These are phyloP conservation scores for Clonostachys rhizophaga DNA, from an alignment of 2,329 filamentous ascomycete species.

Conservation along the genomic window DNA sequence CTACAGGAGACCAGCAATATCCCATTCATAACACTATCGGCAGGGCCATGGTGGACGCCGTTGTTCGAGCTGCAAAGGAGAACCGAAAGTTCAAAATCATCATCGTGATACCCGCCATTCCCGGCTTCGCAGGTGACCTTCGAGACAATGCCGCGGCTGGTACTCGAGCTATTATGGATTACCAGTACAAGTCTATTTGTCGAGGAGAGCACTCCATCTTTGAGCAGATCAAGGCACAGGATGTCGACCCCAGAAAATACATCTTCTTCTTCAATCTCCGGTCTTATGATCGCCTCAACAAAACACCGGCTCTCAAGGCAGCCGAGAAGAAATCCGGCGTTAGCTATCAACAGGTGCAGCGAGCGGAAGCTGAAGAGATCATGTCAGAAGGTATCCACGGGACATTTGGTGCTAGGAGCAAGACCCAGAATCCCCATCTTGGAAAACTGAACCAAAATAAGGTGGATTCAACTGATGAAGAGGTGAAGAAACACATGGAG, in stretches of 20 bases:
- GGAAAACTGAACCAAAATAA: conserved; percentile 28
- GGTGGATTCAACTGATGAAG: conserved; percentile 26
- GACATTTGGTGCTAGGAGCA: conserved; percentile 31
- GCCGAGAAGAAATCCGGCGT: conserved; percentile 80
- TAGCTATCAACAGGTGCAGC: conserved; percentile 80
- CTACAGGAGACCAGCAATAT: conserved; percentile 80
- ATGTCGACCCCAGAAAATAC: conserved; percentile 73
- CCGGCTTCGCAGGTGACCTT: conserved; percentile 90
- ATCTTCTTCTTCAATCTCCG: conserved; percentile 94
- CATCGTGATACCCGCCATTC: conserved; percentile 83
- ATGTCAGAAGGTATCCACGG: conserved; percentile 73
- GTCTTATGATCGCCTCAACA: conserved; percentile 88
- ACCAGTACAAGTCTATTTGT: conserved; percentile 94
- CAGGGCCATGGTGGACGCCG: conserved; percentile 83
- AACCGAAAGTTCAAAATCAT: conserved; percentile 87
- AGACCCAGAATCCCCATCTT: conserved; percentile 44
- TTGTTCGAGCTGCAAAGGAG: conserved; percentile 75
- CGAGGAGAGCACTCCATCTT: conserved; percentile 90
- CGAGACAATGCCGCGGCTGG: conserved; percentile 77
- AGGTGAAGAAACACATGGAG: conserved; percentile 30
- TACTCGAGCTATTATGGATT: conserved; percentile 95
- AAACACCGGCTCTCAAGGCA: conserved; percentile 66
- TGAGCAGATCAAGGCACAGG: conserved; percentile 66
- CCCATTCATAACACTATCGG: conserved; percentile 89
- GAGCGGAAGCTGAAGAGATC: conserved; percentile 83